Evolutionary conservation across 495 filamentous ascomycete species (phyloP), one percentile per base, ranked within the genome.

Genomic region (Parachaetomium inaequale): DNA sequence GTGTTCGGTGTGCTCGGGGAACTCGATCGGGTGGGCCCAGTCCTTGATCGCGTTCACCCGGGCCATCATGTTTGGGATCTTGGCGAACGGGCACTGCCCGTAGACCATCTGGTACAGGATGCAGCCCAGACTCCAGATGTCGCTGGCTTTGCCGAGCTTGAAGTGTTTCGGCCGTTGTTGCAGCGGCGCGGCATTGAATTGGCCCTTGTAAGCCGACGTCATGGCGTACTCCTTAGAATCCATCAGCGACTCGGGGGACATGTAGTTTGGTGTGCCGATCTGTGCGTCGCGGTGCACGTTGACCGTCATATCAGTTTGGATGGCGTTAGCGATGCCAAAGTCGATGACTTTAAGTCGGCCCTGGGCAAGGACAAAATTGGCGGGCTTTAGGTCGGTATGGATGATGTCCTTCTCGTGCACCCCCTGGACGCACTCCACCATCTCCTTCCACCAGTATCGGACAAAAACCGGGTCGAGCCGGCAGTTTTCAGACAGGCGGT

Each of bases 61-160:
- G 19, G 80, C 76, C 72, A 92, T 88, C 71, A 89, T 90, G 75
- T 92, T 90, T 15, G 84, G 77, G 64, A 98, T 95, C 69, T 96
- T 92, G 11, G 89, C 91, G 67, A 98, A 98, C 4, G 94, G 94
- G 8, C 92, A 89, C 32, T 87, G 83, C 46, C 93, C 93, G 72
- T 98, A 98, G 0, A 91, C 88, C 91, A 98, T 96, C 75, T 98
- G 94, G 74, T 95, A 98, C 26, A 98, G 76, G 58, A 98, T 98
- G 69, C 94, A 98, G 10, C 94, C 94, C 29, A 98, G 75, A 74
- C 87, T 92, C 94, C 94, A 98, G 11, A 98, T 88, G 76, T 98
- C 94, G 67, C 88, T 91, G 15, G 93, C 88, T 66, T 97, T 98
- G 21, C 95, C 95, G 19, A 98, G 81, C 73, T 96, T 96, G 90